Conservation (phyloP, 1,284 basidiomycete species). For the Boletus sp. region DNA sequence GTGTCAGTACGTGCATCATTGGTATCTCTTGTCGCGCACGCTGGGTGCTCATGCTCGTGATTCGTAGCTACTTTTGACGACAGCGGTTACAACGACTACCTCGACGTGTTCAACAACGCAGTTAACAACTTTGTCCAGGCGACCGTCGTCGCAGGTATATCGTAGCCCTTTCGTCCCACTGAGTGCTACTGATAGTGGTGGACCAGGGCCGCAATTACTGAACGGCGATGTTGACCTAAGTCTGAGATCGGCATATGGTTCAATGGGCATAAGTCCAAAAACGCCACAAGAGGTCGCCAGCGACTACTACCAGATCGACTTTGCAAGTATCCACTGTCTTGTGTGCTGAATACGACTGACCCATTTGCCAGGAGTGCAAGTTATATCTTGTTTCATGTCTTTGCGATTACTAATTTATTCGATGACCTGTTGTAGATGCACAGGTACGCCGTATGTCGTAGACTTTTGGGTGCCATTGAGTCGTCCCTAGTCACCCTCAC, state of each 20-base stretch:
- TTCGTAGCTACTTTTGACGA: slow-evolving; percentile 48
- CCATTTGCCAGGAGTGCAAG: slow-evolving; percentile 23
- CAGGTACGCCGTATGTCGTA: slow-evolving; percentile 21
- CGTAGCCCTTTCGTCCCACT: background rate
- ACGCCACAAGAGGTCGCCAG: slow-evolving; percentile 44
- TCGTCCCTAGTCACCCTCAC: slow-evolving; percentile 47
- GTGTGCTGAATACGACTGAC: background rate
- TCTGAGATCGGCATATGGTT: slow-evolving; percentile 45
- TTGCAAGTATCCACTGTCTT: slow-evolving; percentile 14
- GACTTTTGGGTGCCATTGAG: background rate
- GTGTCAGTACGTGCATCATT: slow-evolving; percentile 41
- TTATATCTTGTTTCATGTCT: background rate
- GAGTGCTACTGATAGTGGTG: background rate
- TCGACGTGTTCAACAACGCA: slow-evolving; percentile 40
- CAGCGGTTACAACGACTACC: slow-evolving; percentile 45
- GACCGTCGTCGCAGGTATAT: slow-evolving; percentile 42
- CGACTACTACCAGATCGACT: slow-evolving; percentile 52
- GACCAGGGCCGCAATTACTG: slow-evolving; percentile 40
- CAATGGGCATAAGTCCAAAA: slow-evolving; percentile 42
- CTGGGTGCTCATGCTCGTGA: background rate
- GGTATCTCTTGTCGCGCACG: background rate
- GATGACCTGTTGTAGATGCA: slow-evolving; percentile 16
- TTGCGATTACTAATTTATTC: slow-evolving; percentile 9
- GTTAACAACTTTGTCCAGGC: slow-evolving; percentile 41
- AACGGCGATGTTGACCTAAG: slow-evolving; percentile 46